Evolutionary conservation across 1,139 yeast species (phyloP).

Genomic region (Sugiyamaella novakii): DNA sequence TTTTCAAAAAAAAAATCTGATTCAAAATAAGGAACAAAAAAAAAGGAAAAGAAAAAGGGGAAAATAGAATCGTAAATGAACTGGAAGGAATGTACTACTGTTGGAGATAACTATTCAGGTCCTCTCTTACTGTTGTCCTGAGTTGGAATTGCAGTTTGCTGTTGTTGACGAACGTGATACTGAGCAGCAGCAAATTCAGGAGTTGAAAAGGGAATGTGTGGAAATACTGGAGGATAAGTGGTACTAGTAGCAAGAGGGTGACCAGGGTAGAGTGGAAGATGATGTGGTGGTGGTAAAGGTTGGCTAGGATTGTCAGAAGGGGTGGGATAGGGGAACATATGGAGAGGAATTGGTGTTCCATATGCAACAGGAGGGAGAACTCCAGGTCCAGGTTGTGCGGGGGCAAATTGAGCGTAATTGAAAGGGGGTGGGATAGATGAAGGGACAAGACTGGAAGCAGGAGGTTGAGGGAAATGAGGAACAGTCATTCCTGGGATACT

Average conservation of each 20-base stretch:
- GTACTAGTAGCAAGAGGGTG: conserved; percentile 18
- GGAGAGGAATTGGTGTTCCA: conserved; percentile 4
- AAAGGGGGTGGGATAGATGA: conserved; percentile 14
- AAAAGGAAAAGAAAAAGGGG: neutral
- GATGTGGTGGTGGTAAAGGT: conserved; percentile 1
- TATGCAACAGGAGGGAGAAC: conserved; percentile 5
- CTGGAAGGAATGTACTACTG: no score
- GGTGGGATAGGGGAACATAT: conserved; percentile 6
- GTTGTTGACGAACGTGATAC: conserved; percentile 11
- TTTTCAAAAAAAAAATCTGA: neutral
- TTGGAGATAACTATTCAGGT: no score
- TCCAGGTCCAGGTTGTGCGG: conserved; percentile 13
- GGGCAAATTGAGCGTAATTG: conserved; percentile 10
- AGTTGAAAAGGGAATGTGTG: conserved; percentile 17
- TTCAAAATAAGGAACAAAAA: neutral
- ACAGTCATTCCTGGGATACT: conserved; percentile 21
- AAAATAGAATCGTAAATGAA: no score
- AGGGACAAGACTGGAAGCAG: conserved; percentile 12
- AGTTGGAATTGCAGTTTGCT: neutral
- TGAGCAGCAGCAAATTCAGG: conserved; percentile 10
- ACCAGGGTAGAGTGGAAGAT: conserved; percentile 12
- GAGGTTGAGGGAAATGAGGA: conserved; percentile 22
- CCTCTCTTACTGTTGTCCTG: neutral
- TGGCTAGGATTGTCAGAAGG: conserved; percentile 4
- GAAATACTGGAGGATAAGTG: conserved; percentile 15